Evolutionary conservation across 306 rosid species (phyloP), one percentile per base, ranked within the genome.

Genomic region (Fragaria iinumae): DNA sequence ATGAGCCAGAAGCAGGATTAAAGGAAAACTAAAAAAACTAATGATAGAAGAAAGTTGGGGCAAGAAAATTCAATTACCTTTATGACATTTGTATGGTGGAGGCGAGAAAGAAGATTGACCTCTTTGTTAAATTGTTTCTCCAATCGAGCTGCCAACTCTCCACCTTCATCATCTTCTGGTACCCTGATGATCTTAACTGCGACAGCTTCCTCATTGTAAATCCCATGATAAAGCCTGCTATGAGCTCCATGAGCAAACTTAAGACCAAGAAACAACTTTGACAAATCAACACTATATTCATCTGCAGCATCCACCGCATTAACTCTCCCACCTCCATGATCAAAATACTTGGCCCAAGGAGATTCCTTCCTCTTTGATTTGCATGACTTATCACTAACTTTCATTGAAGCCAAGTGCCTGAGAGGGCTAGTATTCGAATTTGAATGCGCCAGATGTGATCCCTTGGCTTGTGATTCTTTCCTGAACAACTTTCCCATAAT

Each of bases 171-270:
- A 21, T 88, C 98, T 44, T 96, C 99, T 0, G 97, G 98, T 36
- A 67, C 88, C 73, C 84, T 76, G 56, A 93, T 91, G n/a, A 92
- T 82, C 81, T 96, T 96, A 65, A 96, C 91, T 13, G 99, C 99
- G 55, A 96, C 97, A 74, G 89, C 53, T 69, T 87, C 84, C 5
- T 88, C 93, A 4, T 86, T 88, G 83, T 96, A 96, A 74, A 84
- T 84, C 77, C 99, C 99, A 75, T 88, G 98, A 81, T 96, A 96
- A 38, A 96, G 96, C 59, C 97, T 77, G 83, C 99, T 96, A 81
- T 93, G 96, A 29, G 98, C 96, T 7, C 99, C 99, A 80, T 96
- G 99, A 73, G 99, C 99, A 76, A 96, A 96, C 82, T 79, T 92
- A n/a, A 82, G 84, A 41, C 98, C 99, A 55, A 96, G 79, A 84